Conservation (phyloP, 495 filamentous ascomycete genomes). For the Annulohypoxylon nitens region DNA sequence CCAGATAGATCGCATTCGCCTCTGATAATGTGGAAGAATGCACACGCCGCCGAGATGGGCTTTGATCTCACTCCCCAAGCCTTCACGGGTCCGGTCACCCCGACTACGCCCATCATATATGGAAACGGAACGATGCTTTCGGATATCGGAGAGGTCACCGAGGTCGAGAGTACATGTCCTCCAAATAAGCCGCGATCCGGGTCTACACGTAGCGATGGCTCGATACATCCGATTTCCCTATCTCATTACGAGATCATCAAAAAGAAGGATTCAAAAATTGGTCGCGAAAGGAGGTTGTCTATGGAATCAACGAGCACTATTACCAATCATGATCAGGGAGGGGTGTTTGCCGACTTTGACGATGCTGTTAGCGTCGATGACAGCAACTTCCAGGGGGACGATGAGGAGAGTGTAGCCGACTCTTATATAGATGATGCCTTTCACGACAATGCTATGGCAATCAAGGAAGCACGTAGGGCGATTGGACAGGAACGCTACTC, state of each 20-base stretch:
- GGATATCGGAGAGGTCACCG: slow-evolving; percentile 79
- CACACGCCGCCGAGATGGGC: slow-evolving; percentile 49
- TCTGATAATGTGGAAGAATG: slow-evolving; percentile 62
- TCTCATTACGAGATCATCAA: slow-evolving; percentile 51
- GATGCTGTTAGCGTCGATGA: slow-evolving; percentile 68
- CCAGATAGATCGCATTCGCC: slow-evolving; percentile 57
- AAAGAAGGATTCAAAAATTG: slow-evolving; percentile 55
- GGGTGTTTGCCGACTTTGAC: slow-evolving; percentile 67
- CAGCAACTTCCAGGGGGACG: slow-evolving; percentile 69
- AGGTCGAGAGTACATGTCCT: slow-evolving; percentile 65
- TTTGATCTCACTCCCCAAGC: slow-evolving; percentile 54
- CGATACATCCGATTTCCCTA: slow-evolving; percentile 39
- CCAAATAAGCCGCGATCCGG: slow-evolving; percentile 44
- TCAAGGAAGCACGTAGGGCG: slow-evolving; percentile 22
- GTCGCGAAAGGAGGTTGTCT: slow-evolving; percentile 58
- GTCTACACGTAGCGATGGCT: slow-evolving; percentile 41
- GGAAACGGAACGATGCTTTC: slow-evolving; percentile 74
- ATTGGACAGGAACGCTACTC: slow-evolving; percentile 62
- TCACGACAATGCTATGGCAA: slow-evolving; percentile 26
- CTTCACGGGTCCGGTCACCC: slow-evolving; percentile 67
- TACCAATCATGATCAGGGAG: slow-evolving; percentile 59
- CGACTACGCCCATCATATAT: slow-evolving; percentile 70
- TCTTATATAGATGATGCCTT: slow-evolving; percentile 60
- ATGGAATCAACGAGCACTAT: slow-evolving; percentile 66
- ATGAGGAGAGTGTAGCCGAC: slow-evolving; percentile 69